Percentiles rank a stretch among this genome's conserved stretches.
These are phyloP conservation scores for Aegilops speltoides DNA, from an alignment of 176 grass and related monocot species.

Conservation along the genomic window DNA sequence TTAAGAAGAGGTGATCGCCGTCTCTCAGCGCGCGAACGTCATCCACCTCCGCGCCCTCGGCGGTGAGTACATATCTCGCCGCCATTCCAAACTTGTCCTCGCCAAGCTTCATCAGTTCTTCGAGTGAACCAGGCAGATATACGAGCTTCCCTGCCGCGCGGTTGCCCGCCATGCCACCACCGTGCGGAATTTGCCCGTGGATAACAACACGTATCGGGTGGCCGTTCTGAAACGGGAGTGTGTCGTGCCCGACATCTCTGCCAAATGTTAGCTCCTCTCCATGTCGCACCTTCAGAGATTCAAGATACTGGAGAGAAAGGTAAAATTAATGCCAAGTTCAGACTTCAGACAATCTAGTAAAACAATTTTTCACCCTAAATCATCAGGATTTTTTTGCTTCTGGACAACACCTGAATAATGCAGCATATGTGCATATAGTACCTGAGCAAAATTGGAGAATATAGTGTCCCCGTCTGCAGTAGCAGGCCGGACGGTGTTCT, in stretches of 20 bases:
- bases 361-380: background rate
- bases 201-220: constrained; percentile 2
- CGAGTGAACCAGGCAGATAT: constrained; percentile 10
- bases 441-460: constrained; percentile 18
- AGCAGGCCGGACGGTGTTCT: constrained; percentile 22
- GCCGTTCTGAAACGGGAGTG: background rate
- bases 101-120: constrained; percentile 25
- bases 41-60: constrained; percentile 48
- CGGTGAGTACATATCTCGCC: constrained; percentile 27
- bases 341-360: background rate
- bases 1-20: constrained; percentile 45
- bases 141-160: constrained; percentile 26
- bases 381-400: background rate
- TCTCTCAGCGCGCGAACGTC: constrained; percentile 45
- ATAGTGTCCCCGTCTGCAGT: constrained; percentile 33
- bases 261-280: background rate
- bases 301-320: background rate
- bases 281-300: constrained; percentile 4
- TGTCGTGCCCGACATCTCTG: background rate
- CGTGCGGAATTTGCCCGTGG: background rate
- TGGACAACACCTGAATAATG: background rate
- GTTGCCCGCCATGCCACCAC: background rate
- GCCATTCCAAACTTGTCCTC: constrained; percentile 33
- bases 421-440: background rate
- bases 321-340: background rate